Evolutionary conservation across 2,329 filamentous ascomycete species (phyloP), one percentile per base, ranked within the genome.

Genomic region (Periconia sp.): DNA sequence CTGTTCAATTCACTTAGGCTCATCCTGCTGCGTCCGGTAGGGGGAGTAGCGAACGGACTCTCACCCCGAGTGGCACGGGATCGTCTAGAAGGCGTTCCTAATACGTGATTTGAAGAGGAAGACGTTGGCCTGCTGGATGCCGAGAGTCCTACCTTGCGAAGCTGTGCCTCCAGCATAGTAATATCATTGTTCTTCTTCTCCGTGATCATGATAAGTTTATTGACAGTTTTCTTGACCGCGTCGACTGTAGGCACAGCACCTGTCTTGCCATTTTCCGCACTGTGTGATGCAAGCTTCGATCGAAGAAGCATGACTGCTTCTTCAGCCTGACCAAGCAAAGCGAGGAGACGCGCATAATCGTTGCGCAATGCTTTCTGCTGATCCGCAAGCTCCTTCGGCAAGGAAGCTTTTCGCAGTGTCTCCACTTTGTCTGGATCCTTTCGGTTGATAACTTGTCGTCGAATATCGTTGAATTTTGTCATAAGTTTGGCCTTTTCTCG

Each of bases 141-240:
- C 21, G 46, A 29, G 13, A 68, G 45, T 3, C 70, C 68, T 16
- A 95, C 71, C 65, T 85, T 89, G 46, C 87, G 85, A 73, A 99
- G 83, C 65, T 96, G 89, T 34, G 85, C 83, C 72, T 97, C 94
- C 22, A 97, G 79, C 5, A 96, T 83, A 66, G 96, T 90, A 38
- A 99, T 85, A 59, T 97, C 92, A 44, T 87, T 89, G 63, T 88
- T 94, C 65, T 89, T 88, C 73, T 90, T 89, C 76, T 97, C 89
- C 0, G 88, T 88, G 86, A 96, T 92, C 46, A 78, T 82, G 23
- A 92, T 96, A 87, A 99, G 92, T 64, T 94, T 96, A 44, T 79
- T 78, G 54, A 99, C 95, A 1, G 94, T 99, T 46, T 88, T 89
- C 56, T 92, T 86, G 15, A 99, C 89, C 0, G 90, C 89, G 58